These are phyloP conservation scores for Teunomyces atbi DNA, from an alignment of 805 yeast species.

Conservation along the genomic window DNA sequence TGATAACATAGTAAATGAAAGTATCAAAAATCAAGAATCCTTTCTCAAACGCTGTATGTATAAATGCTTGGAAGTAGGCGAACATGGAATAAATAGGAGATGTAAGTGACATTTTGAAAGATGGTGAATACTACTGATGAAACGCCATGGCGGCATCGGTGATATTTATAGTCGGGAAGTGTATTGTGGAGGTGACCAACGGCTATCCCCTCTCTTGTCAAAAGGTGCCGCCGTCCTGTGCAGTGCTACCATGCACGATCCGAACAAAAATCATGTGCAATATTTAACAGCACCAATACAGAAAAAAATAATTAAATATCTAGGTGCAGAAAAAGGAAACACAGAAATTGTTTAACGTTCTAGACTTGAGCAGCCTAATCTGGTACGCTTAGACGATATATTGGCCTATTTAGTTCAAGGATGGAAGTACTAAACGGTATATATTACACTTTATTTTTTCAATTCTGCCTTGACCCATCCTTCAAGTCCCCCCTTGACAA, in stretches of 20 bases:
- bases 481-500: constrained; percentile 95
- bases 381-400: neutral
- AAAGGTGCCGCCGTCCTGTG: neutral
- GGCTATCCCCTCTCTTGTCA: constrained; percentile 1
- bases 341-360: neutral
- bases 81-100: constrained; percentile 7
- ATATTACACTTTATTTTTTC: constrained; percentile 3
- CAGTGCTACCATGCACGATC: neutral
- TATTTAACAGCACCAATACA: neutral
- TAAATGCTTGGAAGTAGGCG: constrained; percentile 6
- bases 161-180: constrained; percentile 1
- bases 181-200: constrained; percentile 3
- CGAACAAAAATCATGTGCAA: constrained; percentile 1
- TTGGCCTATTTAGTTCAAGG: neutral
- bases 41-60: constrained; percentile 7
- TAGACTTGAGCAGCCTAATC: neutral
- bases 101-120: neutral
- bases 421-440: neutral
- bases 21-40: constrained; percentile 10
- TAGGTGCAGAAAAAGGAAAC: neutral
- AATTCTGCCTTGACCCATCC: constrained; percentile 92
- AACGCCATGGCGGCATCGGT: neutral
- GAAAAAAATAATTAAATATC: neutral
- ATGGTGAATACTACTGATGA: neutral
- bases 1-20: constrained; percentile 12